phyloP scores from a whole-genome alignment of 495 filamentous ascomycete species.

The Coniosporium apollinis region DNA sequence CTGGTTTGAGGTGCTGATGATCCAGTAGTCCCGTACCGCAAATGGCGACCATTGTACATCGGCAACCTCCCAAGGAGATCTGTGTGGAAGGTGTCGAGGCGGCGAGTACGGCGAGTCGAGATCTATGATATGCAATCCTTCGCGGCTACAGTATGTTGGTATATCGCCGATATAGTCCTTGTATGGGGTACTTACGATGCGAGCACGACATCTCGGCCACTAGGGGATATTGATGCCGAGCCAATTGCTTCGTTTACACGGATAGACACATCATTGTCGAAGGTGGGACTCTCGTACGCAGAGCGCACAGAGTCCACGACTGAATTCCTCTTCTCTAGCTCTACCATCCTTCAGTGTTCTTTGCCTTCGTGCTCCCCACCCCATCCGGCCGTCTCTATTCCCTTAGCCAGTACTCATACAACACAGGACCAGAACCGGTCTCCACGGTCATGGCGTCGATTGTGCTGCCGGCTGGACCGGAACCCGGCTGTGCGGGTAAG shows the following conservation, averaged over 20 bases:
- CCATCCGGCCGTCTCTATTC: too few relatives aligned
- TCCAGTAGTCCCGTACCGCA: constrained; percentile 75
- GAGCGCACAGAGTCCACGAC: constrained; percentile 26
- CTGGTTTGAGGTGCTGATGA: constrained; percentile 85
- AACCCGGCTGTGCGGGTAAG: too few relatives aligned
- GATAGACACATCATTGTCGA: constrained; percentile 69
- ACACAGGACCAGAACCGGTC: too few relatives aligned
- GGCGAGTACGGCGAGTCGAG: constrained; percentile 82
- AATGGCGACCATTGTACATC: constrained; percentile 98
- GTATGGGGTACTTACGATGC: constrained; percentile 51
- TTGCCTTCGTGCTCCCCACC: too few relatives aligned
- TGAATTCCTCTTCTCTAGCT: too few relatives aligned
- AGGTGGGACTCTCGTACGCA: constrained; percentile 72
- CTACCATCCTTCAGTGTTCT: too few relatives aligned
- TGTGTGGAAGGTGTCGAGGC: constrained; percentile 71
- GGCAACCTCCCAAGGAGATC: constrained; percentile 88
- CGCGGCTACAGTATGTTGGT: constrained; percentile 27
- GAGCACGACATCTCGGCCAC: constrained; percentile 79
- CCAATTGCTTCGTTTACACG: constrained; percentile 63
- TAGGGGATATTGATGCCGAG: constrained; percentile 77
- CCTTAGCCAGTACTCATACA: too few relatives aligned
- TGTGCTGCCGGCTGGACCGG: too few relatives aligned
- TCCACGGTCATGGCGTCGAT: too few relatives aligned
- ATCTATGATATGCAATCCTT: constrained; percentile 85
- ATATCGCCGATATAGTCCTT: constrained; percentile 7